phyloP scores from a whole-genome alignment of 257 asterid species.

The Solanum piurae region DNA sequence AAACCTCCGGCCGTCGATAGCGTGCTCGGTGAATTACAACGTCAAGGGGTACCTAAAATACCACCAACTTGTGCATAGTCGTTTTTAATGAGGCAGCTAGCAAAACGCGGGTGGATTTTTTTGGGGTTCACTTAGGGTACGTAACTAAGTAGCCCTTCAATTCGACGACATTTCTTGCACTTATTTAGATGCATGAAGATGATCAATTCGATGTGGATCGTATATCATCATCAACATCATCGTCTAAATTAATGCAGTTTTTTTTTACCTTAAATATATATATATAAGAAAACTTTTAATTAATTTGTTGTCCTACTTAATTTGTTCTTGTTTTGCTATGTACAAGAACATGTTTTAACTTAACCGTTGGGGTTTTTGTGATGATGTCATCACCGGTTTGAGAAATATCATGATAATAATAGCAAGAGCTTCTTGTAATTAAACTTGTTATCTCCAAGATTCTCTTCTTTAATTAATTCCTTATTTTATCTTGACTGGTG shows the following conservation, averaged over 20 bases:
- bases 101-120: neutral
- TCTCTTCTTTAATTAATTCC: neutral
- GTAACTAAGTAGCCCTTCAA: slow-evolving; percentile 17
- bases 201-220: neutral
- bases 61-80: slow-evolving; percentile 50
- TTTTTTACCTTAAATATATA: neutral
- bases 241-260: neutral
- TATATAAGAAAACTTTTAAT: neutral
- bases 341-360: slow-evolving; percentile 12
- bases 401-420: neutral
- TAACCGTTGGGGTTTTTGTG: slow-evolving; percentile 3
- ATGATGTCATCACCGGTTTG: neutral
- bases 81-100: neutral
- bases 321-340: slow-evolving; percentile 9
- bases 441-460: neutral
- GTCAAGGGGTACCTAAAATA: slow-evolving; percentile 68
- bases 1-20: slow-evolving; percentile 73
- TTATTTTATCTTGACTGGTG: neutral
- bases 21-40: slow-evolving; percentile 75
- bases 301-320: neutral
- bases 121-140: neutral
- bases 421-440: neutral
- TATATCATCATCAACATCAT: neutral
- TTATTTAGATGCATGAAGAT: slow-evolving; percentile 2
- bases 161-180: slow-evolving; percentile 62